Conservation (phyloP, 228 moss, liverwort and hornwort genomes). For the Sphagnum magellanicum region DNA sequence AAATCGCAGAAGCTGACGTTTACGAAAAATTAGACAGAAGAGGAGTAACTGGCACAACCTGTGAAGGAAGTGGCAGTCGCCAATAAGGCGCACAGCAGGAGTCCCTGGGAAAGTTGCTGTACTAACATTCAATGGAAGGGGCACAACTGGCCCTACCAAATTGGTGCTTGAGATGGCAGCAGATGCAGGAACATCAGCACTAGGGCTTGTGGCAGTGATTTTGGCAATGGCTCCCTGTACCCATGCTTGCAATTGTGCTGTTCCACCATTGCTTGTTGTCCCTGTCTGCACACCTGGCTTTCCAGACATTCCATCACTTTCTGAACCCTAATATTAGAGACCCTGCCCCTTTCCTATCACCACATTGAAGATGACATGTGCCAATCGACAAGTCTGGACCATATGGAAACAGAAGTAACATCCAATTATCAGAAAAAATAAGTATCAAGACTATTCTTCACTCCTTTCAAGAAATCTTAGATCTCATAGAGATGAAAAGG, state of each 20-base stretch:
- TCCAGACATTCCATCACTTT: too few species aligned
- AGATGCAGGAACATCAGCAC: slow-evolving; percentile 46
- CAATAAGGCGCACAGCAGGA: slow-evolving; percentile 87
- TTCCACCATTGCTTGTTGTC: slow-evolving; percentile 39
- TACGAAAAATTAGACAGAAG: slow-evolving; percentile 92
- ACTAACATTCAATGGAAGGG: slow-evolving; percentile 70
- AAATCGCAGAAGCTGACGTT: slow-evolving; percentile 73
- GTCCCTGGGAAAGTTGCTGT: slow-evolving; percentile 94
- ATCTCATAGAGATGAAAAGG: too few species aligned
- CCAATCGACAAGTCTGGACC: too few species aligned
- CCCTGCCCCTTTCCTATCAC: too few species aligned
- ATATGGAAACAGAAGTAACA: too few species aligned
- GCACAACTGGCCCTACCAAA: slow-evolving; percentile 38
- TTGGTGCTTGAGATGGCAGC: slow-evolving; percentile 31
- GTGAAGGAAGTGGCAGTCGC: slow-evolving; percentile 89
- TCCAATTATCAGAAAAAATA: too few species aligned
- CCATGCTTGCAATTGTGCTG: slow-evolving; percentile 79
- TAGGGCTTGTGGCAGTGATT: slow-evolving; percentile 62
- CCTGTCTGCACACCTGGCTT: slow-evolving; percentile 38
- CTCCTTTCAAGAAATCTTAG: too few species aligned
- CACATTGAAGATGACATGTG: too few species aligned
- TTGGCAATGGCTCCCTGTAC: slow-evolving; percentile 95
- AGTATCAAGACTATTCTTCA: too few species aligned
- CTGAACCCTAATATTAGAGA: too few species aligned
- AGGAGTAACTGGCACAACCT: slow-evolving; percentile 87